Conservation (phyloP, 352 stramenopile species). For the Phytophthora pinifolia region DNA sequence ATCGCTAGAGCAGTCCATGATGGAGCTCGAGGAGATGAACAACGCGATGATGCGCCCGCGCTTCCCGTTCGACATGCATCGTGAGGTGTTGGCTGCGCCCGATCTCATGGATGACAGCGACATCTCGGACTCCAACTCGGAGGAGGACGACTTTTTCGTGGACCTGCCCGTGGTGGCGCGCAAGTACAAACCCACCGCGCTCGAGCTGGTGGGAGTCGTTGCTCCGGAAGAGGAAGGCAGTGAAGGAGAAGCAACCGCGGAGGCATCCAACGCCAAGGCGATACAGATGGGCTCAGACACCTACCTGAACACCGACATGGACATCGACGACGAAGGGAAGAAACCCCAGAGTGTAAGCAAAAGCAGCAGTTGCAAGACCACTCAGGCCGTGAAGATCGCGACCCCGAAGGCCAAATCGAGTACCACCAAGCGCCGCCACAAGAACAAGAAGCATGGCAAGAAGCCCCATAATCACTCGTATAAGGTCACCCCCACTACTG, state of each 20-base stretch:
- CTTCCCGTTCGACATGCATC: slow-evolving; percentile 16
- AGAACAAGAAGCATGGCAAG: slow-evolving; percentile 1
- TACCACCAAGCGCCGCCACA: neutral
- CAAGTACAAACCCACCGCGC: slow-evolving; percentile 5
- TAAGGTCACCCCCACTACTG: neutral
- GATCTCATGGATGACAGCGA: slow-evolving; percentile 1
- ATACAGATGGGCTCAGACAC: neutral
- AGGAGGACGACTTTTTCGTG: slow-evolving; percentile 16
- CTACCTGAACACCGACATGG: slow-evolving; percentile 10
- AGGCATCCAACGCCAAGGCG: neutral
- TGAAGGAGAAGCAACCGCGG: neutral
- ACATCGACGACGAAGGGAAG: slow-evolving; percentile 14
- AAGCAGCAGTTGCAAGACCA: neutral
- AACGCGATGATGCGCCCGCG: slow-evolving; percentile 22
- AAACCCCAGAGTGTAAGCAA: neutral
- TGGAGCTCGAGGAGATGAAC: slow-evolving; percentile 46
- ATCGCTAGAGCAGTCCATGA: slow-evolving; percentile 56
- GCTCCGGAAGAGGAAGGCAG: neutral
- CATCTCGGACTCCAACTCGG: neutral
- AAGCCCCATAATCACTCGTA: slow-evolving; percentile 1
- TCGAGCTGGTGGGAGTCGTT: slow-evolving; percentile 1
- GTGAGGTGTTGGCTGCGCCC: slow-evolving; percentile 4
- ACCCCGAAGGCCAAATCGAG: neutral
- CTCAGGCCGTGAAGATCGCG: neutral
- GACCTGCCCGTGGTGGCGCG: slow-evolving; percentile 8